These are phyloP conservation scores for Ramalina peruviana DNA, from an alignment of 495 filamentous ascomycete species.

Conservation along the genomic window DNA sequence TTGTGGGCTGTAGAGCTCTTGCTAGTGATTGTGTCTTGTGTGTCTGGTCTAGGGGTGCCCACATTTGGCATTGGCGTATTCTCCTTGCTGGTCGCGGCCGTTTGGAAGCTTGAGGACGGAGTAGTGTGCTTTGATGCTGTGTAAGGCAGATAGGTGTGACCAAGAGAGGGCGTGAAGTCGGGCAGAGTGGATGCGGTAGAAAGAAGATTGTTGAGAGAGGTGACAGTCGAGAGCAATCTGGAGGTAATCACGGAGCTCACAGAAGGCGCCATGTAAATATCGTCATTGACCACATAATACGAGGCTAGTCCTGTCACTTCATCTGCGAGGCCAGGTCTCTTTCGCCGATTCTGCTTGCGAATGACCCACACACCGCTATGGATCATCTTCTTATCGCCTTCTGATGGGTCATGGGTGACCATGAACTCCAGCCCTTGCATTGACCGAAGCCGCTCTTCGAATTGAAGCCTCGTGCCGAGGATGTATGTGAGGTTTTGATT, in stretches of 20 bases:
- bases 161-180: constrained; percentile 56
- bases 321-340: constrained; percentile 42
- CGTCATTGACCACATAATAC: constrained; percentile 74
- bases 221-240: constrained; percentile 53
- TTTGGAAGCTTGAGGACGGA: constrained; percentile 17
- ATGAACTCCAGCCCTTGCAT: constrained; percentile 79
- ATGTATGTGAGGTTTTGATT: constrained; percentile 51
- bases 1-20: constrained; percentile 10
- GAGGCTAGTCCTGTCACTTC: constrained; percentile 59
- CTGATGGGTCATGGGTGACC: constrained; percentile 59
- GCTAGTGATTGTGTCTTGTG: constrained; percentile 24
- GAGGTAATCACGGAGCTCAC: constrained; percentile 63
- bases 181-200: constrained; percentile 46
- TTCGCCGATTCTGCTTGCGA: constrained; percentile 67
- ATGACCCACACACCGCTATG: constrained; percentile 76
- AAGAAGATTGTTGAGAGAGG: constrained; percentile 54
- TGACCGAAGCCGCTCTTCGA: constrained; percentile 59
- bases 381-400: constrained; percentile 40
- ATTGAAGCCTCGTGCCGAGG: constrained; percentile 55
- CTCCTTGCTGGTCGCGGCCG: constrained; percentile 37
- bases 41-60: constrained; percentile 22
- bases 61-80: constrained; percentile 45
- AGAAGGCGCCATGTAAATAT: constrained; percentile 80
- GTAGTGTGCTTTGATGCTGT: constrained; percentile 24
- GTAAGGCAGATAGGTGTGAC: constrained; percentile 57